A percentile compares a stretch with the other conserved stretches of the same genome.
phyloP scores from a whole-genome alignment of 2,329 filamentous ascomycete species.

The Drechslerella coelobrocha region DNA sequence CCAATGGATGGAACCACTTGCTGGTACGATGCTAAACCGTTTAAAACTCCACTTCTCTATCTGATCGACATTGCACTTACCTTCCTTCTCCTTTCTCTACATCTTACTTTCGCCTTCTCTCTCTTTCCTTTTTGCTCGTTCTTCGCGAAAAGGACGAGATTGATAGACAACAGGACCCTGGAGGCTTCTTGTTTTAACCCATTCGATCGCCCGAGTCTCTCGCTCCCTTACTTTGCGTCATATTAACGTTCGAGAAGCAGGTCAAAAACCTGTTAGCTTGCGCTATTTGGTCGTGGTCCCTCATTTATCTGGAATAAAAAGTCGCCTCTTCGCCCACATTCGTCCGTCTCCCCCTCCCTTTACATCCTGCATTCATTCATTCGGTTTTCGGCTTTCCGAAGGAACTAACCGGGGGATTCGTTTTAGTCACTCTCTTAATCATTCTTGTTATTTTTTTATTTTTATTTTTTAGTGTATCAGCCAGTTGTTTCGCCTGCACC shows the following conservation, averaged over 20 bases:
- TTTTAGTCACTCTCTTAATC: not conserved
- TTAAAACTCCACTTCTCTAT: conserved; percentile 48
- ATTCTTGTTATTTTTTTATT: too few relatives aligned
- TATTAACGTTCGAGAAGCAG: too few relatives aligned
- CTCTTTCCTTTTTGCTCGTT: not conserved
- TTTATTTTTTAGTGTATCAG: conserved; percentile 26
- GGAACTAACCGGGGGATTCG: conserved; percentile 8
- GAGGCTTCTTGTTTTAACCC: conserved; percentile 33
- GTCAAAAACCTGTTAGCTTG: too few relatives aligned
- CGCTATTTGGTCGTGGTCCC: not conserved
- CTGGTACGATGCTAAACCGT: conserved; percentile 23
- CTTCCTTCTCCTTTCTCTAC: conserved; percentile 43
- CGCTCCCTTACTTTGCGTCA: conserved; percentile 42
- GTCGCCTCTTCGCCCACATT: conserved; percentile 33
- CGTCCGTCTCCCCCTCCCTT: conserved; percentile 21
- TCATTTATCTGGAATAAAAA: conserved; percentile 44
- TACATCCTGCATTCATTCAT: conserved; percentile 7
- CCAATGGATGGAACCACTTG: not conserved
- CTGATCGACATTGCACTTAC: conserved; percentile 43
- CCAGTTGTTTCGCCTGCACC: conserved; percentile 17
- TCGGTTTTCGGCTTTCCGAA: conserved; percentile 10
- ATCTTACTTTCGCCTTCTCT: conserved; percentile 23
- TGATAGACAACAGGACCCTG: conserved; percentile 42
- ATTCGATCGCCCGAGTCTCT: conserved; percentile 29
- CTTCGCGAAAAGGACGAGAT: conserved; percentile 2